A percentile compares a stretch with the other conserved stretches of the same genome.
Conservation (phyloP, 1,139 yeast genomes). For the Geotrichum reessii region DNA sequence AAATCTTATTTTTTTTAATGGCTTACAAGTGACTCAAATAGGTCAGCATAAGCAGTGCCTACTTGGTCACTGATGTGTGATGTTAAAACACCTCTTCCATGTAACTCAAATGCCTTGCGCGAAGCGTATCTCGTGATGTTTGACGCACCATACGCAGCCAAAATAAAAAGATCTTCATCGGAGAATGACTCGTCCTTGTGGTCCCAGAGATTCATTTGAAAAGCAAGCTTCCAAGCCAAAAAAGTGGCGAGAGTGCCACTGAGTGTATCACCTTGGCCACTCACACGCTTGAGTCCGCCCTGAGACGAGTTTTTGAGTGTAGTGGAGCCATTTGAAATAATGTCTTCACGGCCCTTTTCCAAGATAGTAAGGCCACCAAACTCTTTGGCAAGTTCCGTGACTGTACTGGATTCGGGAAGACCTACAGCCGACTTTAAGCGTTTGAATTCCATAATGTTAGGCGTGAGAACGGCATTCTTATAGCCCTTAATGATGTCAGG, state of each 20-base stretch:
- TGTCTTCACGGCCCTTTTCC: constrained; percentile 65
- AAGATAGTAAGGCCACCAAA: constrained; percentile 63
- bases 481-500: constrained; percentile 52
- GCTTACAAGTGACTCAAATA: constrained; percentile 39
- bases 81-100: constrained; percentile 80
- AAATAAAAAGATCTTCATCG: constrained; percentile 38
- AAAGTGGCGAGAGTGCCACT: constrained; percentile 68
- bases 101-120: constrained; percentile 53
- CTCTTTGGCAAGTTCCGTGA: constrained; percentile 44
- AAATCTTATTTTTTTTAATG: no score
- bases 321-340: constrained; percentile 48
- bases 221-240: constrained; percentile 60
- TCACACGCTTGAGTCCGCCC: constrained; percentile 71
- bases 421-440: constrained; percentile 52
- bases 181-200: constrained; percentile 38
- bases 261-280: constrained; percentile 86
- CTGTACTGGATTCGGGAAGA: constrained; percentile 38
- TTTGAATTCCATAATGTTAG: constrained; percentile 80
- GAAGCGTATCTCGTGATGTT: constrained; percentile 63
- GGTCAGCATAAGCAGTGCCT: constrained; percentile 54
- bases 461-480: constrained; percentile 66
- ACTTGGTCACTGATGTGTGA: constrained; percentile 68
- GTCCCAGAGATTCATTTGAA: constrained; percentile 53
- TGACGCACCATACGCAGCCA: constrained; percentile 75
- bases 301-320: constrained; percentile 31